A percentile compares a stretch with the other conserved stretches of the same genome.
Evolutionary conservation across 2,329 filamentous ascomycete species (phyloP).

Genomic region (Trichoderma atroviride): DNA sequence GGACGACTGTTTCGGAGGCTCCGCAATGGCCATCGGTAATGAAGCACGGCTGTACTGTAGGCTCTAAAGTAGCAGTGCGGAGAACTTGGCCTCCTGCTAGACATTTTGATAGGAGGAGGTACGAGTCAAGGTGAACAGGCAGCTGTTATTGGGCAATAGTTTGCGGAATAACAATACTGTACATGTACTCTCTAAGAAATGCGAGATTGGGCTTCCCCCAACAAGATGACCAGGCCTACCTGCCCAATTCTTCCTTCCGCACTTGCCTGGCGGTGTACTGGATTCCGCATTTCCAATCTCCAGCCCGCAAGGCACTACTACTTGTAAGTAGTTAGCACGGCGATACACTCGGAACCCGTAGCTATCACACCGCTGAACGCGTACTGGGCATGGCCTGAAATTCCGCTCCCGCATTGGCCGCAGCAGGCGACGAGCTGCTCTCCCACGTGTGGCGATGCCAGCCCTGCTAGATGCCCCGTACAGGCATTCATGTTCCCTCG

Average conservation of each 20-base stretch:
- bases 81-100: constrained; percentile 1
- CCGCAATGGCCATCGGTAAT: neutral
- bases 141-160: neutral
- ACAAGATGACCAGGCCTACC: neutral
- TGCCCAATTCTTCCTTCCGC: neutral
- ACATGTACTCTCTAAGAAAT: neutral
- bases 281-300: neutral
- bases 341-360: neutral
- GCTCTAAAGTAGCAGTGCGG: neutral
- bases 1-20: neutral
- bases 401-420: neutral
- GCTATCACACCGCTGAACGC: neutral
- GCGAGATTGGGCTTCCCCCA: neutral
- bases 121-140: neutral
- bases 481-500: neutral
- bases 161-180: neutral
- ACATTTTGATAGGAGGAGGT: neutral
- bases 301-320: neutral
- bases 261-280: neutral
- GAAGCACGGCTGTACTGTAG: neutral
- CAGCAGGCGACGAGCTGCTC: constrained; percentile 7
- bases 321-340: neutral
- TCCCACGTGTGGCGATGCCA: constrained; percentile 8
- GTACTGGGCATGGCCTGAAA: neutral
- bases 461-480: constrained; percentile 6